Evolutionary conservation across 2,329 filamentous ascomycete genomes (phyloP), one percentile per base, ranked within the genome.

Genomic region (Lachnellula hyalina): DNA sequence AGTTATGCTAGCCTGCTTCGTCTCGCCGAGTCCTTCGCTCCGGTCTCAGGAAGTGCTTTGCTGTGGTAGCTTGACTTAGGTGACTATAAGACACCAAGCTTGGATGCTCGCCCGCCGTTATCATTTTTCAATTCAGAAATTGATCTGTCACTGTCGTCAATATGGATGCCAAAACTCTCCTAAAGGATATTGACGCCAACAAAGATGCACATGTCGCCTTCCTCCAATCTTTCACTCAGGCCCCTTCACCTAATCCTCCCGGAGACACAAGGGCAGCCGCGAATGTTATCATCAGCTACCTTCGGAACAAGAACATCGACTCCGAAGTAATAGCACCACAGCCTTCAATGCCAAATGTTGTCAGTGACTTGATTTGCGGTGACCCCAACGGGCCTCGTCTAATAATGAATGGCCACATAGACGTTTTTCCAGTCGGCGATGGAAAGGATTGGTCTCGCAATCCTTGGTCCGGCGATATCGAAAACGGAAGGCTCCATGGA

Each of bases 371-470:
- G 42, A 28, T 55, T 5, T 61, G 62, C 7, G 50, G 48, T 4
- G 54, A 40, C 21, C n/a, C 42, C 2, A 23, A 49, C 0, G 67
- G 67, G 0, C 68, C 65, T 0, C 67, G 69, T 5, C 61, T 75
- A 12, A 64, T 73, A 2, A 59, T 75, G 40, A 75, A 76, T 52
- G 72, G 73, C 4, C 73, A 75, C 54, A 72, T 75, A 12, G 73
- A 75, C 48, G 69, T 71, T 3, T 75, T 74, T 47, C 73, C 73
- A 0, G 70, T 70, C 0, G 68, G 65, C 1, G 67, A 68, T 21
- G 60, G 63, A 1, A 56, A 63, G 7, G 61, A 68, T n/a, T 74
- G 72, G 72, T 55, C 68, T 12, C 61, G 65, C 23, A 63, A 68
- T 44, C 68, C 74, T 2, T 75, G 68, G 63, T 72, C 72, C 12